Percentiles rank a stretch among this genome's conserved stretches.
These are phyloP conservation scores for Erucastrum elatum DNA, from an alignment of 345 rosid genomes.

Conservation along the genomic window DNA sequence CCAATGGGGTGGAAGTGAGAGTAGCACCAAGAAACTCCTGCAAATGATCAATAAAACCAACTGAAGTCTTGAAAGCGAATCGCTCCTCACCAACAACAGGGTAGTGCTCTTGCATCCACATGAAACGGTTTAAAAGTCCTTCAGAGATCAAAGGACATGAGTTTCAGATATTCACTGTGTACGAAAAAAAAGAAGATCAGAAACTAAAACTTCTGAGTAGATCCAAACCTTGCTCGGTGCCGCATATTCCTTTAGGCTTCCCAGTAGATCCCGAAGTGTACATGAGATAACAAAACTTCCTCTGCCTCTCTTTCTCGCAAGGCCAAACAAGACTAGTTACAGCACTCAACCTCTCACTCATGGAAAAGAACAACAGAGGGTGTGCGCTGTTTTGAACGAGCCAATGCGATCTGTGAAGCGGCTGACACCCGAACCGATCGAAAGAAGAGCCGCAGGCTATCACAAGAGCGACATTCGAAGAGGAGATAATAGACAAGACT, in stretches of 20 bases:
- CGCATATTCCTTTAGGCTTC: conserved; percentile 87
- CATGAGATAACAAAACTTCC: conserved; percentile 76
- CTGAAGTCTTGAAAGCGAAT: conserved; percentile 78
- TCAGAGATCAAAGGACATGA: conserved; percentile 20
- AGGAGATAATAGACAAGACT: conserved; percentile 53
- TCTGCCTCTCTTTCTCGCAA: conserved; percentile 50
- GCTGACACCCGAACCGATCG: conserved; percentile 43
- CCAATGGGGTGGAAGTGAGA: conserved; percentile 65
- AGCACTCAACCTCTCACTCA: conserved; percentile 44
- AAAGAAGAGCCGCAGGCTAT: conserved; percentile 53
- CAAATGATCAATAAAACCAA: conserved; percentile 88
- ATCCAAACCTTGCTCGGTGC: conserved; percentile 74
- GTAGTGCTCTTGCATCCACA: conserved; percentile 86
- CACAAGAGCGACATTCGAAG: conserved; percentile 55
- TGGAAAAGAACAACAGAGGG: conserved; percentile 52
- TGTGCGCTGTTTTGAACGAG: conserved; percentile 44
- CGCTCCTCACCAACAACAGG: conserved; percentile 61
- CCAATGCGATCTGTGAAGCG: conserved; percentile 47
- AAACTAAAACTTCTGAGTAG: background rate
- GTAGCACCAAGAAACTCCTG: conserved; percentile 85
- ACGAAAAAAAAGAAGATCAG: conserved; percentile 1
- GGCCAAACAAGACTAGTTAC: conserved; percentile 48
- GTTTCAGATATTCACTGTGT: conserved; percentile 12
- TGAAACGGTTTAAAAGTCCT: conserved; percentile 91
- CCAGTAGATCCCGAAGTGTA: conserved; percentile 97